These are phyloP conservation scores for Thielaviopsis populi DNA, from an alignment of 2,329 filamentous ascomycete genomes.

Conservation along the genomic window DNA sequence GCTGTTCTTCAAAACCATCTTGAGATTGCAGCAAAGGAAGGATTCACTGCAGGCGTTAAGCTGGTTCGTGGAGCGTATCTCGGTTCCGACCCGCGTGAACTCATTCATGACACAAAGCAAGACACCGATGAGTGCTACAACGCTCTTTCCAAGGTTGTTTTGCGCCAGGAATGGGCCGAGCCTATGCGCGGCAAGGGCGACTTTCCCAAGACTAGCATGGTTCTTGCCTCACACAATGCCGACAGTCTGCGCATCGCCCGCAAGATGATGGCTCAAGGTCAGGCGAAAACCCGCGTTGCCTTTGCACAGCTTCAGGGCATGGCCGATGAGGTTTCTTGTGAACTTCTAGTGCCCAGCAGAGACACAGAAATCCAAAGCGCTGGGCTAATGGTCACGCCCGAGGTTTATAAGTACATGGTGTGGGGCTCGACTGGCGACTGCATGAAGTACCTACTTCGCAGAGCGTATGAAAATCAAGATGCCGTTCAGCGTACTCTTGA, in stretches of 20 bases:
- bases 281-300: conserved; percentile 27
- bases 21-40: conserved; percentile 38
- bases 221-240: conserved; percentile 74
- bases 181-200: conserved; percentile 27
- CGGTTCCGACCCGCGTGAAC: conserved; percentile 49
- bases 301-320: conserved; percentile 75
- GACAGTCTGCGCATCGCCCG: conserved; percentile 49
- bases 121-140: conserved; percentile 62
- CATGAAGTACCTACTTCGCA: conserved; percentile 60
- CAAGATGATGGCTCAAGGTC: conserved; percentile 33
- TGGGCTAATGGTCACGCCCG: conserved; percentile 20
- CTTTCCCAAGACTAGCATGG: conserved; percentile 46
- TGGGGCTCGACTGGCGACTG: conserved; percentile 65
- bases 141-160: conserved; percentile 49
- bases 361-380: conserved; percentile 6
- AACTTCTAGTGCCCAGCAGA: conserved; percentile 28
- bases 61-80: conserved; percentile 64
- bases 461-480: conserved; percentile 55
- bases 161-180: conserved; percentile 46
- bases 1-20: conserved; percentile 45
- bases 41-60: conserved; percentile 57
- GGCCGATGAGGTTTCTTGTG: conserved; percentile 79
- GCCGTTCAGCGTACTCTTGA: conserved; percentile 48
- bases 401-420: conserved; percentile 51
- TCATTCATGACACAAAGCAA: conserved; percentile 57